phyloP scores from a whole-genome alignment of 176 grass and related monocot genomes.

The Themeda triandra region DNA sequence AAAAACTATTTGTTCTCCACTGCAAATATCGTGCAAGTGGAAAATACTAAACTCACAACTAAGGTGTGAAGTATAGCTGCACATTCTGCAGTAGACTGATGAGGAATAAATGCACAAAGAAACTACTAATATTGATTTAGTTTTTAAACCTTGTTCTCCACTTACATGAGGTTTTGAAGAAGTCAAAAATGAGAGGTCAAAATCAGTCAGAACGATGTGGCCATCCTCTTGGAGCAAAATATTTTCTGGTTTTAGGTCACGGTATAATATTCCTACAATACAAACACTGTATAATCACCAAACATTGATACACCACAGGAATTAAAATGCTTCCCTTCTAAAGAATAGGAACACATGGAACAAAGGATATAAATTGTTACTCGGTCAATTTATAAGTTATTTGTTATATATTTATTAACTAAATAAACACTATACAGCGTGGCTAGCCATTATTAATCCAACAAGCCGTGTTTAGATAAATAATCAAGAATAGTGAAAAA shows the following conservation, averaged over 20 bases:
- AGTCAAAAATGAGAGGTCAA: slow-evolving; percentile 95
- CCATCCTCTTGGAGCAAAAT: slow-evolving; percentile 89
- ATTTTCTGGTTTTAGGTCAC: slow-evolving; percentile 98
- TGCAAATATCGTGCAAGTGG: not conserved
- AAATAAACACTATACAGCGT: not conserved
- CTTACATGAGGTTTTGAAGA: slow-evolving; percentile 90
- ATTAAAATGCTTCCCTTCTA: not conserved
- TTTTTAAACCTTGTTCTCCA: slow-evolving; percentile 8
- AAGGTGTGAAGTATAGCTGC: not conserved
- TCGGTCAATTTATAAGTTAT: not conserved
- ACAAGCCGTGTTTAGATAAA: not conserved
- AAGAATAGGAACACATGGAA: not conserved
- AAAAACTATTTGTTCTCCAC: not conserved
- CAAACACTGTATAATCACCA: slow-evolving; percentile 31
- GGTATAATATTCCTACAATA: slow-evolving; percentile 86
- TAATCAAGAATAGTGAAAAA: not conserved
- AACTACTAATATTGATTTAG: not conserved
- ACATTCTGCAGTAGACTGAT: slow-evolving; percentile 5
- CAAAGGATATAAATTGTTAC: not conserved
- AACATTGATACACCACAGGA: not conserved
- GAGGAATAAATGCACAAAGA: not conserved
- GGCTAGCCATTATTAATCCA: not conserved
- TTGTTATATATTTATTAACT: not conserved
- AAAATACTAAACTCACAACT: not conserved
- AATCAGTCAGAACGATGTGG: slow-evolving; percentile 89